Evolutionary conservation across 108 stramenopile species (phyloP), one percentile per base, ranked within the genome.

Genomic region (Cylindrotheca fusiformis): DNA sequence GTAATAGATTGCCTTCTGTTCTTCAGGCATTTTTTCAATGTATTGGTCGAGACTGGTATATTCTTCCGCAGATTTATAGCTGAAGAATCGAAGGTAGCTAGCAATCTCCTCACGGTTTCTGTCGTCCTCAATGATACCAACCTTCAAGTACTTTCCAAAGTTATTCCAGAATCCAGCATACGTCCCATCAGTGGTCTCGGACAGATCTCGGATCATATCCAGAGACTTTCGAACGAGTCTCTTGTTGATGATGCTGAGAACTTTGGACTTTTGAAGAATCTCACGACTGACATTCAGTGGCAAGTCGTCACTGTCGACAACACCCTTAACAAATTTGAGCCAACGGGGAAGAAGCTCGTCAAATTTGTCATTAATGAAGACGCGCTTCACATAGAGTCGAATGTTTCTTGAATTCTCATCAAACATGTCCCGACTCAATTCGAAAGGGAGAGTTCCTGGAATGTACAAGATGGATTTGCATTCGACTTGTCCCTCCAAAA

Each of bases 351-450:
- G 79, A 44, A 99, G 91, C 50, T 97, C 98, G 50, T 98, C 96
- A 63, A 97, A 99, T 66, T 95, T 84, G 73, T 99, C 98, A 69
- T 97, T 99, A 93, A 99, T 97, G 67, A 99, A 99, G 28, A 99
- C 98, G 20, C 98, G 95, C 83, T 97, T 97, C 28, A 99, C 98
- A 77, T 99, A 99, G 10, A 99, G 77, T 32, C 93, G 91, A 65
- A 98, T 90, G 55, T 90, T 91, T 14, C 87, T 77, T 22, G 90
- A 55, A 57, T 95, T 86, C 63, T 97, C 96, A 66, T 96, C 96
- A 73, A 99, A 99, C 98, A 99, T 97, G 67, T 97, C 94, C 55
- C 88, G 68, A 57, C 79, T 83, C 52, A 98, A 67, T 74, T 99
- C 98, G 68, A 95, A 97, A 24, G 98, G 98, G 12, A 97, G 69